phyloP scores from a whole-genome alignment of 2,329 filamentous ascomycete genomes.

The Cordyceps javanica region DNA sequence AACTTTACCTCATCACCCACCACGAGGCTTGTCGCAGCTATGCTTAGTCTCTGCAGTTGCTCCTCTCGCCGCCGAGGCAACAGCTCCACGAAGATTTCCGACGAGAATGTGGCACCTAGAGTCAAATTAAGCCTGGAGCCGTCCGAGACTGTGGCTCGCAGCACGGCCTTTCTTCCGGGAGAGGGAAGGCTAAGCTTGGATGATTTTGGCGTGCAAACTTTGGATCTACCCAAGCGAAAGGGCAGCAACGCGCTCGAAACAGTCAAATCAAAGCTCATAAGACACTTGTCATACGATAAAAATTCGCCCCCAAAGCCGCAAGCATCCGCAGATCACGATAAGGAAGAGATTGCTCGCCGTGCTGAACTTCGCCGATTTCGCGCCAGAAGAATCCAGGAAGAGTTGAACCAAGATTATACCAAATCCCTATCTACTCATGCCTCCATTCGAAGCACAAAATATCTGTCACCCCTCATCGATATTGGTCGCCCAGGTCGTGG shows the following conservation, averaged over 20 bases:
- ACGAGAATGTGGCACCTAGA: neutral
- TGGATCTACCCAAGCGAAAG: slow-evolving; percentile 20
- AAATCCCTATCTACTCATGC: slow-evolving; percentile 27
- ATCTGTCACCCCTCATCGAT: slow-evolving; percentile 23
- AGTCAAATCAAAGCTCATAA: slow-evolving; percentile 39
- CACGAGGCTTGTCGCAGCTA: neutral
- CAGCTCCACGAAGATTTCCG: neutral
- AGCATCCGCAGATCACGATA: slow-evolving; percentile 38
- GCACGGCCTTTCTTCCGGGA: slow-evolving; percentile 1
- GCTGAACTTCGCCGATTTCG: slow-evolving; percentile 51
- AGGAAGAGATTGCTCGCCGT: slow-evolving; percentile 48
- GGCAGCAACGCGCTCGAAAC: slow-evolving; percentile 36
- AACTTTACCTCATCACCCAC: neutral
- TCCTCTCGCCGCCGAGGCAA: neutral
- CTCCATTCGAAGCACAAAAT: slow-evolving; percentile 21
- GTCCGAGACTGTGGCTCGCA: neutral
- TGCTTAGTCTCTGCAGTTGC: slow-evolving; percentile 9
- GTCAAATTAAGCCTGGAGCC: neutral
- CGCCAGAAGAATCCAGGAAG: slow-evolving; percentile 52
- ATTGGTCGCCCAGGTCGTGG: slow-evolving; percentile 29
- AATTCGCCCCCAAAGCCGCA: slow-evolving; percentile 34
- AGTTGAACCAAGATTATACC: slow-evolving; percentile 42
- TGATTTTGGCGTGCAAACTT: slow-evolving; percentile 37
- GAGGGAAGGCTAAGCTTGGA: slow-evolving; percentile 28
- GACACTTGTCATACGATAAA: slow-evolving; percentile 40